Base-by-base conservation (phyloP, 2,329 filamentous ascomycete species). In the Parascedosporium putredinis region DNA sequence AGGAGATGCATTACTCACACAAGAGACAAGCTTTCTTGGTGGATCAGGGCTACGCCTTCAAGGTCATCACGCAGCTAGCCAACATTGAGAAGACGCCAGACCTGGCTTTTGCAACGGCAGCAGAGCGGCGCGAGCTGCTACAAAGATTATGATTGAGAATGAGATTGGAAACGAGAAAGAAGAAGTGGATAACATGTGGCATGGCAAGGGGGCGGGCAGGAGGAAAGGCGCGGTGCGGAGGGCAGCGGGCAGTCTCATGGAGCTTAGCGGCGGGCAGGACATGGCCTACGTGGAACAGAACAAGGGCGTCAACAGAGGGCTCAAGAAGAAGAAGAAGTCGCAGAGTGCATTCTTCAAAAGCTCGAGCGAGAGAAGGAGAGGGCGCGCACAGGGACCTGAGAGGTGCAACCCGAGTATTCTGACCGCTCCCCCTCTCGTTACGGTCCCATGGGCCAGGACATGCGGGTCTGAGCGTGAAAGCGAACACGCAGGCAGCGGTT, bases 41-140 rank as follows among this genome's bases (percentile, higher is more conserved):
- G 20, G 93, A 98, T 57, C 93, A 98, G 67, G 93, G 93, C 8
- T 98, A 98, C 63, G 91, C 93, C 0, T 98, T 98, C 76, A 97
- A 97, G 64, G 91, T 97, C 54, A 98, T 98, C 63, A 98, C 93
- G 0, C 88, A 95, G 60, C 75, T 98, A 6, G 84, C 90, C 60
- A 93, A 91, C 47, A 88, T 98, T 55, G 88, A 96, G 53, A 79
- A 87, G 52, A 84, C 91, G 49, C 82, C 85, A 0, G 82, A 83
- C 0, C 76, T 98, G 1, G 85, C 84, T 2, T 97, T 94, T 62
- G 79, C 79, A 2, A 87, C 87, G 2, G 78, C 88, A 0, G 73
- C 79, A 5, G 89, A 95, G 59, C 83, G 89, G 4, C 83, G 88
- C 44, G 89, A 95, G 64, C 75, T 97, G 23, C 75, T 98, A 1